Base-by-base conservation (phyloP, 768 basidiomycete species). In the Kwoniella dejecticola region DNA sequence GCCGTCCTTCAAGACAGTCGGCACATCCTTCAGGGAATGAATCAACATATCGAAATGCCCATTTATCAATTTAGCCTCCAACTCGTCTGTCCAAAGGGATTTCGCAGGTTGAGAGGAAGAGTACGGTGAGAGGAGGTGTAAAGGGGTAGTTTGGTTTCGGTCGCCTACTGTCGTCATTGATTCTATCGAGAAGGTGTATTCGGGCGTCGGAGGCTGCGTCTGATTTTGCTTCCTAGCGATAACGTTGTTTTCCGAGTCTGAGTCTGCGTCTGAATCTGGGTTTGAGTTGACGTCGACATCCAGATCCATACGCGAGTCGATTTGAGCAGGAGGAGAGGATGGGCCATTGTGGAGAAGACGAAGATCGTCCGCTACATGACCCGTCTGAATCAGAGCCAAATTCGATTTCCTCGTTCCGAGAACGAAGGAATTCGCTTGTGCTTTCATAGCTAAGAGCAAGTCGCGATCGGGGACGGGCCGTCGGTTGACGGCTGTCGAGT, bases 81-180 rank as follows among this genome's bases (percentile, higher is more conserved):
- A 86, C 70, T 97, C 95, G 70, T 91, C 90, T 36, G 96, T 99
- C 96, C 96, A 99, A 27, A 97, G 79, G 0, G 89, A 79, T 70
- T 80, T 77, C 21, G 70, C 72, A 7, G 68, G 68, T 38, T 69
- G 67, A 8, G 66, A 47, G 1, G 65, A 62, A 1, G 68, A 70
- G 38, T 70, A 74, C 0, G 73, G 75, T 38, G 92, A 92, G 15
- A 96, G 81, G 8, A 93, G 83, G 79, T 94, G 94, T 17, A 96
- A 82, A 2, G 85, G 84, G 66, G 91, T 88, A 1, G 88, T 86
- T 79, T 94, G 91, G 72, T 96, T 93, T 72, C 89, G 89, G 81
- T 98, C 95, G 3, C 82, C 95, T 73, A 81, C 86, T 2, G 87
- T 91, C 21, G 85, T 88, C 83, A 87, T 87, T 77, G 84, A 85